A percentile compares a stretch with the other conserved stretches of the same genome.
These are phyloP conservation scores for Ganoderma lingzhi DNA, from an alignment of 1,284 basidiomycete species.

Conservation along the genomic window DNA sequence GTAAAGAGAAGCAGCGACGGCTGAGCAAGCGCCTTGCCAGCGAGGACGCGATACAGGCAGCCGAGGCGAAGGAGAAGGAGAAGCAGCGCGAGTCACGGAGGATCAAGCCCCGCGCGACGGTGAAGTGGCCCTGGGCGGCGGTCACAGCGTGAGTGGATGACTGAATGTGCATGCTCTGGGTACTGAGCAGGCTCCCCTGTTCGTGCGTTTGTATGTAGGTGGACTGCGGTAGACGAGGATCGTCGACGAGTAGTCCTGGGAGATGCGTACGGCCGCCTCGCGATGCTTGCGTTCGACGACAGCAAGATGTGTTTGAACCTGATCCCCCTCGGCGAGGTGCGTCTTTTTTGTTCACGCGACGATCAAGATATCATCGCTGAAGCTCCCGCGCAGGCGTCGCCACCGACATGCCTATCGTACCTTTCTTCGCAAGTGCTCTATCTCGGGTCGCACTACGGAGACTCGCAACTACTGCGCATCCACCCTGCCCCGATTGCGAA, in stretches of 20 bases:
- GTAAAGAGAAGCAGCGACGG: slow-evolving; percentile 59
- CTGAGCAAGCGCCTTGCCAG: slow-evolving; percentile 59
- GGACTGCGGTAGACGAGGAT: slow-evolving; percentile 54
- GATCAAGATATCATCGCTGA: background rate
- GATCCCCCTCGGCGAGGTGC: slow-evolving; percentile 78
- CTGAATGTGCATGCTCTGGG: slow-evolving; percentile 3
- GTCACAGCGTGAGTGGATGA: slow-evolving; percentile 60
- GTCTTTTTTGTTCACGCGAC: slow-evolving; percentile 26
- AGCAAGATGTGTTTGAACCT: slow-evolving; percentile 60
- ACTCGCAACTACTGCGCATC: slow-evolving; percentile 81
- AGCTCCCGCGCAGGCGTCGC: slow-evolving; percentile 63
- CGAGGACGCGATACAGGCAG: slow-evolving; percentile 47
- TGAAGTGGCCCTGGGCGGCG: slow-evolving; percentile 79
- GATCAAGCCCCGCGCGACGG: slow-evolving; percentile 57
- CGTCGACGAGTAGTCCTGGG: slow-evolving; percentile 70
- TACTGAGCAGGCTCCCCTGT: slow-evolving; percentile 2
- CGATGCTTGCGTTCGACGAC: slow-evolving; percentile 68
- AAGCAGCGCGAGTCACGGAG: slow-evolving; percentile 59
- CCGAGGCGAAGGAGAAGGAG: slow-evolving; percentile 62
- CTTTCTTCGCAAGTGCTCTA: slow-evolving; percentile 81
- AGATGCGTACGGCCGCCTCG: slow-evolving; percentile 80
- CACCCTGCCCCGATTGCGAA: slow-evolving; percentile 52
- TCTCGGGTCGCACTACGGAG: slow-evolving; percentile 85
- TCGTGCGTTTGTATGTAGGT: slow-evolving; percentile 45
- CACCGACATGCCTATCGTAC: slow-evolving; percentile 80